Conservation (phyloP, 495 filamentous ascomycete genomes). For the Bryoglossum gracile region DNA sequence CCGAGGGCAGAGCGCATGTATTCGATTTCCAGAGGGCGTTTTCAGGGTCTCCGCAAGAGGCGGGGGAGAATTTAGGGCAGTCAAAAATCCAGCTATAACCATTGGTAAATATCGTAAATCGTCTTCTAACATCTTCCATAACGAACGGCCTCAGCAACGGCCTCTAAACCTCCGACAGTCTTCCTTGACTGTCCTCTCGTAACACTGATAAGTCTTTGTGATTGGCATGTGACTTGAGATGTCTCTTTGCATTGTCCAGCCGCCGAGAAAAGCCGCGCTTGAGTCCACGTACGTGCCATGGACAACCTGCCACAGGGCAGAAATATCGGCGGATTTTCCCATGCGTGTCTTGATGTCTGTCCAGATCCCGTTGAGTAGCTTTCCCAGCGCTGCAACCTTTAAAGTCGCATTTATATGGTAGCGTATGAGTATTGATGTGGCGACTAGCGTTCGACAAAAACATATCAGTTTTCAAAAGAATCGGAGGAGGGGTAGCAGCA, state of each 20-base stretch:
- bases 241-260: constrained; percentile 17
- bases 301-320: neutral
- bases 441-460: neutral
- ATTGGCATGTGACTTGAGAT: constrained; percentile 9
- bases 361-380: constrained; percentile 11
- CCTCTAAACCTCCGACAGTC: constrained; percentile 6
- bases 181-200: constrained; percentile 14
- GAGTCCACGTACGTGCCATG: constrained; percentile 1
- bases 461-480: no score
- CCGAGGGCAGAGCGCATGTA: no score
- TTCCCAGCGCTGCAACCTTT: neutral
- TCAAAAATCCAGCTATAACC: neutral
- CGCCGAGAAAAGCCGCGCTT: constrained; percentile 8
- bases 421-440: constrained; percentile 12
- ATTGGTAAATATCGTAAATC: constrained; percentile 8
- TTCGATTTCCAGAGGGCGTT: no score
- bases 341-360: constrained; percentile 10
- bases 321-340: constrained; percentile 9
- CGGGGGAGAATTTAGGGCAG: neutral
- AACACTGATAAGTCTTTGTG: constrained; percentile 4
- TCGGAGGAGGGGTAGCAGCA: neutral
- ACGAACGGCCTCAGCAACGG: neutral
- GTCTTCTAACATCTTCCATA: constrained; percentile 14
- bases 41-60: neutral
- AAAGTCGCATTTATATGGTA: constrained; percentile 9